Conservation (phyloP, 176 grass and related monocot genomes). For the Avena atlantica region DNA sequence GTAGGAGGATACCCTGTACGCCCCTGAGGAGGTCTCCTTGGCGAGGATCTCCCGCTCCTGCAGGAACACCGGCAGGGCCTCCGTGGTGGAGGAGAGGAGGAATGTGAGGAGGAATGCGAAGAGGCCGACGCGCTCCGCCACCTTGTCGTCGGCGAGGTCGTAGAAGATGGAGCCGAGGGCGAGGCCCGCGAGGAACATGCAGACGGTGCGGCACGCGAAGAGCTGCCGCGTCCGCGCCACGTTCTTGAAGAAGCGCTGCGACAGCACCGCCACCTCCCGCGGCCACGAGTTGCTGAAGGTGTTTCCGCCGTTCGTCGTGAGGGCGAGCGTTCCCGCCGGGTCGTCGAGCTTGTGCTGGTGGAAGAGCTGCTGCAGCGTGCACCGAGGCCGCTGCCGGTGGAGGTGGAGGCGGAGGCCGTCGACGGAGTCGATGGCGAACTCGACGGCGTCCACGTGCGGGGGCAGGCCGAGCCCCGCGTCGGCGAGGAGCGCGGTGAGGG, state of each 20-base stretch:
- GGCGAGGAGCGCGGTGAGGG: slow-evolving; percentile 44
- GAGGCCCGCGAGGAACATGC: slow-evolving; percentile 64
- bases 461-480: slow-evolving; percentile 54
- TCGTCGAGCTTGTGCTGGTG: slow-evolving; percentile 52
- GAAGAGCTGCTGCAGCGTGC: slow-evolving; percentile 86
- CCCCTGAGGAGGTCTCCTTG: slow-evolving; percentile 75
- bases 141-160: slow-evolving; percentile 65
- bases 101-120: slow-evolving; percentile 74
- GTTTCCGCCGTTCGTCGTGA: neutral
- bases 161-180: slow-evolving; percentile 80
- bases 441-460: slow-evolving; percentile 62
- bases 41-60: slow-evolving; percentile 81
- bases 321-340: too few relatives aligned
- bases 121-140: slow-evolving; percentile 66
- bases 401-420: slow-evolving; percentile 50
- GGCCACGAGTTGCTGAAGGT: slow-evolving; percentile 57
- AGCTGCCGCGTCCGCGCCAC: slow-evolving; percentile 73
- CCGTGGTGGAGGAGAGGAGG: slow-evolving; percentile 64
- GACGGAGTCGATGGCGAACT: slow-evolving; percentile 76
- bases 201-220: slow-evolving; percentile 67
- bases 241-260: slow-evolving; percentile 70
- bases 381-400: slow-evolving; percentile 36
- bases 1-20: slow-evolving; percentile 74
- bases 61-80: slow-evolving; percentile 65
- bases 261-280: slow-evolving; percentile 63